Evolutionary conservation across 1,284 basidiomycete species (phyloP), one percentile per base, ranked within the genome.

Genomic region (Phellinidium pouzarii): DNA sequence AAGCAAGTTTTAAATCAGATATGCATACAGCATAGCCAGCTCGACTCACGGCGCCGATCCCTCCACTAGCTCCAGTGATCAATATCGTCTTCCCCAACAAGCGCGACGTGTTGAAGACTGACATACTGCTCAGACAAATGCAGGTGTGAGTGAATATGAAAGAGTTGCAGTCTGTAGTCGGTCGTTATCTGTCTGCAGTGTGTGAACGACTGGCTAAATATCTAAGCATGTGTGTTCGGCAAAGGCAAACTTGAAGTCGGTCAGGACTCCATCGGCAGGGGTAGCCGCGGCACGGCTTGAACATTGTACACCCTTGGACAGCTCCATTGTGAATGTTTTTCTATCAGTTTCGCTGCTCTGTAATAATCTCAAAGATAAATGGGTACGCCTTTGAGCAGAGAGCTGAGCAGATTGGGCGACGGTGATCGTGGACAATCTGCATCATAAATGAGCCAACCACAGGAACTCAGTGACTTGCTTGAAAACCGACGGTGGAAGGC

Each of bases 41-140:
- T 44, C 52, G 23, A 68, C 77, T 62, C 60, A 87, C 86, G 55
- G 84, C 82, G 50, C 90, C 89, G 57, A 92, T 92, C 29, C 89
- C 90, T 41, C 83, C 80, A 61, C 86, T 89, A 5, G 91, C 89
- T 19, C 91, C 91, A 11, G 91, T 94, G 56, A 94, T 75, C 50
- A 95, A 77, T 55, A 94, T 86, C 9, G 83, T 92, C 72, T 94
- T 93, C 65, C 86, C 85, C 48, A 87, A 66, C 36, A 94, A 70
- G 59, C 86, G 80, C 50, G 84, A 78, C 37, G 84, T 72, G 64
- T 86, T 86, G 77, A 91, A 91, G 52, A 91, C 69, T 42, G 85
- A 84, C 86, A 88, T 87, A 53, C 61, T 64, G 56, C 52, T 47
- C 43, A 56, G 50, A 25, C 25, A 47, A 9, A 29, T 31, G 2